Evolutionary conservation across 2,329 filamentous ascomycete species (phyloP).

Genomic region (Penicillium vulpinum): DNA sequence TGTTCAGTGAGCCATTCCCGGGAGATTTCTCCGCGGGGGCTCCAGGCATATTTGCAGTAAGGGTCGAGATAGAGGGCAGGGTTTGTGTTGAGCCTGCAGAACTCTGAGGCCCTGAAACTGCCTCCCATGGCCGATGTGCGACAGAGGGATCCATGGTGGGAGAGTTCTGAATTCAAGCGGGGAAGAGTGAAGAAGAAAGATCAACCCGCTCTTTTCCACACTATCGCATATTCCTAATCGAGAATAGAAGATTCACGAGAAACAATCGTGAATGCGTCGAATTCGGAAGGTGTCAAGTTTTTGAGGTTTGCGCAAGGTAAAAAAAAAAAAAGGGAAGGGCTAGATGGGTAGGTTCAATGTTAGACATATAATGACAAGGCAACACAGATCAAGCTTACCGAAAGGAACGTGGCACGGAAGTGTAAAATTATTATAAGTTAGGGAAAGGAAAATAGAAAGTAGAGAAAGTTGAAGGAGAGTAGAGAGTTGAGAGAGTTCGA

Average conservation of each 20-base stretch:
- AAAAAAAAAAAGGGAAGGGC: conserved; percentile 2
- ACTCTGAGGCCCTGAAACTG: conserved; percentile 37
- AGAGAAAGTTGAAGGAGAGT: background rate
- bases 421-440: background rate
- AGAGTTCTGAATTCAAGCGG: background rate
- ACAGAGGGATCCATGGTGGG: conserved; percentile 43
- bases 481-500: conserved; percentile 4
- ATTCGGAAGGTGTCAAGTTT: background rate
- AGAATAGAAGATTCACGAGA: background rate
- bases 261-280: background rate
- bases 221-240: conserved; percentile 30
- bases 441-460: conserved; percentile 1
- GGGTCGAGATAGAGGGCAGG: conserved; percentile 49
- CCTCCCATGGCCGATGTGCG: conserved; percentile 48
- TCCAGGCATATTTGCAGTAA: conserved; percentile 46
- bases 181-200: background rate
- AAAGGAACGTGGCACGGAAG: background rate
- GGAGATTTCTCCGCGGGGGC: conserved; percentile 44
- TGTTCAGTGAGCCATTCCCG: conserved; percentile 45
- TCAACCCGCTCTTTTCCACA: conserved; percentile 1
- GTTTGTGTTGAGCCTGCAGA: conserved; percentile 40
- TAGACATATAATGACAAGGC: background rate
- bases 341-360: background rate
- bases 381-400: background rate
- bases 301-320: conserved; percentile 2